Percentiles rank a stretch among this genome's conserved stretches.
Evolutionary conservation across 768 basidiomycete genomes (phyloP).

Genomic region (Lactarius hatsudake): DNA sequence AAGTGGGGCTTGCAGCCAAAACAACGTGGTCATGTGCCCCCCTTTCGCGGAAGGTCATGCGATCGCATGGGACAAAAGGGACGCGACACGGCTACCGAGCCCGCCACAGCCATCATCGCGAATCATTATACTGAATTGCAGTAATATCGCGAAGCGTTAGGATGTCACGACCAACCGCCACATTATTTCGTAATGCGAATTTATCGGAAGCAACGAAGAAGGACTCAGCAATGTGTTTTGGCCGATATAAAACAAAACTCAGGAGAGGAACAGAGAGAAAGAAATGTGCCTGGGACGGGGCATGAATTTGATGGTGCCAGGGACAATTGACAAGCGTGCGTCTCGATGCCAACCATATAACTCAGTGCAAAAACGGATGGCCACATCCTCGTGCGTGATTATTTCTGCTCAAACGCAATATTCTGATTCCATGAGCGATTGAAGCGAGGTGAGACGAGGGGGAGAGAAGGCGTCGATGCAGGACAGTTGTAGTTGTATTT

Average conservation of each 20-base stretch:
- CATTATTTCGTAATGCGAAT: background rate
- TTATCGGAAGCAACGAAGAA: background rate
- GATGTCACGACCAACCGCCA: background rate
- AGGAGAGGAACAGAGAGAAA: background rate
- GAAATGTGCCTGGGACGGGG: background rate
- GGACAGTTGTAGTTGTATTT: background rate
- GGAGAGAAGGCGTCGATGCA: background rate
- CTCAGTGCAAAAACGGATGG: background rate
- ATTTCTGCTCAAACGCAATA: background rate
- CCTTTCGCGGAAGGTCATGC: background rate
- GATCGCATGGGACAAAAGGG: background rate
- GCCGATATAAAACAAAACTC: background rate
- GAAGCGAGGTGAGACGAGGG: background rate
- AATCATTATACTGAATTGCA: background rate
- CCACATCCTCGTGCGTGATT: background rate
- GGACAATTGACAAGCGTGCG: background rate
- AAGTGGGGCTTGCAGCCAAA: background rate
- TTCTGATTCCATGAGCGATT: background rate
- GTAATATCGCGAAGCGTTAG: background rate
- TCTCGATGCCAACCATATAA: background rate
- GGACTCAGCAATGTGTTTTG: too few species aligned
- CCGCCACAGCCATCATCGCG: background rate
- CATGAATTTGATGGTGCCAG: background rate
- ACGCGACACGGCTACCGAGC: background rate
- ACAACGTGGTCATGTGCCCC: background rate